Evolutionary conservation across 2,329 filamentous ascomycete genomes (phyloP).

Genomic region (Aspergillus intermedius): DNA sequence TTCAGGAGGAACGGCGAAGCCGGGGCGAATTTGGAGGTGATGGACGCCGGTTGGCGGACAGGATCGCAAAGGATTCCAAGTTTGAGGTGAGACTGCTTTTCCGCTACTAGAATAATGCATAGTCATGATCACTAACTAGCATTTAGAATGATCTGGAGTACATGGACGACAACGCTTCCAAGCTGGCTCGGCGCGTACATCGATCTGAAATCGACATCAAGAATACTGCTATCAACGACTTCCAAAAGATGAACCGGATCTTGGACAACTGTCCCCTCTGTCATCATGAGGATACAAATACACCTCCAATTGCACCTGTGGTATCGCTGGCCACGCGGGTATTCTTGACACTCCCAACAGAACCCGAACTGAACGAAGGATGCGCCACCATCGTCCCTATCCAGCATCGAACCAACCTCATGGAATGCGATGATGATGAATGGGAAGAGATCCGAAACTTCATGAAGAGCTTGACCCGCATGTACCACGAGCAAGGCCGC

Average conservation of each 20-base stretch:
- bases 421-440: conserved; percentile 98
- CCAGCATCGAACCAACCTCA: conserved; percentile 76
- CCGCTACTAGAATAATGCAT: no score
- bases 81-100: conserved; percentile 53
- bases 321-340: conserved; percentile 79
- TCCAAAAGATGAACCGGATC: conserved; percentile 79
- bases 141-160: conserved; percentile 77
- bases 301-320: conserved; percentile 75
- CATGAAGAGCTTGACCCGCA: conserved; percentile 89
- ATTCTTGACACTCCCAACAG: conserved; percentile 81
- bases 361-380: conserved; percentile 77
- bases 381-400: conserved; percentile 85
- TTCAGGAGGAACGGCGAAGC: conserved; percentile 85
- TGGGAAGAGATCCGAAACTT: conserved; percentile 99
- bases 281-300: conserved; percentile 75
- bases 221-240: conserved; percentile 79
- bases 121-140: no score
- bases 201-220: conserved; percentile 83
- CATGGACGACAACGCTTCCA: conserved; percentile 91
- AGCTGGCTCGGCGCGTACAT: conserved; percentile 78
- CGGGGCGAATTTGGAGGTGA: conserved; percentile 72
- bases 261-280: conserved; percentile 86
- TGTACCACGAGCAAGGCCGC: conserved; percentile 89
- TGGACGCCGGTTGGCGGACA: conserved; percentile 74
- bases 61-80: conserved; percentile 86